Base-by-base conservation (phyloP, 1,284 basidiomycete species). In the Neonothopanus nambi region DNA sequence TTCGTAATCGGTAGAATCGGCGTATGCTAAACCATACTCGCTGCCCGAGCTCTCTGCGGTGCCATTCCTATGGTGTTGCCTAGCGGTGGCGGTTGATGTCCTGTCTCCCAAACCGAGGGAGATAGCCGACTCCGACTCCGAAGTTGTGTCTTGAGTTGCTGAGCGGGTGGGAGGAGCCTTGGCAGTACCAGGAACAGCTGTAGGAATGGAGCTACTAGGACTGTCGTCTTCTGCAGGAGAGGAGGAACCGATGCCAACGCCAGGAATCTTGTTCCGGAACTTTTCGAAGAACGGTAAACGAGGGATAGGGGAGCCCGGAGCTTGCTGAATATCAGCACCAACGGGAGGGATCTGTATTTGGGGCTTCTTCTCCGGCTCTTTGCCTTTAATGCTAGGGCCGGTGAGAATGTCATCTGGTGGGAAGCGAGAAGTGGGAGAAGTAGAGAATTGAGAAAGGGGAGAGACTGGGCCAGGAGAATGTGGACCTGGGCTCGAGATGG, bases 11-110 rank as follows among this genome's bases (percentile, higher is more conserved):
- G 73, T 71, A 15, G 73, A 73, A 48, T 78, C 70, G 0, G 76
- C 76, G 61, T 84, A 84, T 1, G 81, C 80, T 21, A 84, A 65
- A 5, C 78, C 76, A 8, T 55, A 54, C 23, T 48, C 49, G 21
- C 38, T 47, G 3, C 24, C 50, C 9, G 38, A 45, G 26, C 37
- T 77, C 17, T 69, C 76, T n/a, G n/a, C n/a, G 36, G 64, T 65
- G n/a, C 72, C 73, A 3, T 64, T 45, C 37, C 63, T 44, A 37
- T 21, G 48, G 58, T 63, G 35, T 61, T 58, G 57, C 51, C 63
- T 21, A 43, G 61, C 62, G 9, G 41, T 35, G 15, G 33, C 20
- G 15, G n/a, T 43, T 11, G 49, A 51, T 3, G 24, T 24, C n/a
- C 28, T 24, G 37, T 51, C 42, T 12, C 40, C 18, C 18, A 51